Percentiles rank a stretch among this genome's conserved stretches.
Evolutionary conservation across 2,329 filamentous ascomycete species (phyloP).

Genomic region (Penicillium crustosum): DNA sequence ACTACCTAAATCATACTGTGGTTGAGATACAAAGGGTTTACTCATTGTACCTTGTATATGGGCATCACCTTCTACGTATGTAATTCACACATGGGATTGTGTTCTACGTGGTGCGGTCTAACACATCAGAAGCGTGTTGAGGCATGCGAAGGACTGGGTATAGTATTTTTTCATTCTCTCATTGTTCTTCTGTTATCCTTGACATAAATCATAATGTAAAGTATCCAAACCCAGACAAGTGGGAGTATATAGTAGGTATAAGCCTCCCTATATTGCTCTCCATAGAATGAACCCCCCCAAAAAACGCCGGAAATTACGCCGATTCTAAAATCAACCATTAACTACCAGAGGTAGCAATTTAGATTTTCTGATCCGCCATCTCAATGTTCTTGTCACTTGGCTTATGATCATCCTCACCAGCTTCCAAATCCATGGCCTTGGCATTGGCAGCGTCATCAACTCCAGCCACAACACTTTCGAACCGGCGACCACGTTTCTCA

Average conservation of each 20-base stretch:
- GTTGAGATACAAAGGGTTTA: background rate
- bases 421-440: constrained; percentile 26
- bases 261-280: background rate
- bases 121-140: background rate
- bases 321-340: background rate
- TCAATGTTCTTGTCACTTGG: constrained; percentile 28
- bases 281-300: no score
- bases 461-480: constrained; percentile 60
- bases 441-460: constrained; percentile 17
- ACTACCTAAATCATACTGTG: background rate
- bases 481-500: constrained; percentile 69
- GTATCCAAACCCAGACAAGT: background rate
- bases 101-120: background rate
- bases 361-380: constrained; percentile 19
- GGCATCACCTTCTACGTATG: background rate
- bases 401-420: constrained; percentile 17
- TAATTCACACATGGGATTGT: background rate
- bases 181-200: background rate
- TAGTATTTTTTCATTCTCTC: background rate
- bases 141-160: background rate
- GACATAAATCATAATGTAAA: background rate
- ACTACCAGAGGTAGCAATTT: background rate
- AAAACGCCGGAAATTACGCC: background rate
- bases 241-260: background rate
- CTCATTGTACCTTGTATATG: background rate